phyloP scores from a whole-genome alignment of 148 eudicot species.

The Hydrangea macrophylla region DNA sequence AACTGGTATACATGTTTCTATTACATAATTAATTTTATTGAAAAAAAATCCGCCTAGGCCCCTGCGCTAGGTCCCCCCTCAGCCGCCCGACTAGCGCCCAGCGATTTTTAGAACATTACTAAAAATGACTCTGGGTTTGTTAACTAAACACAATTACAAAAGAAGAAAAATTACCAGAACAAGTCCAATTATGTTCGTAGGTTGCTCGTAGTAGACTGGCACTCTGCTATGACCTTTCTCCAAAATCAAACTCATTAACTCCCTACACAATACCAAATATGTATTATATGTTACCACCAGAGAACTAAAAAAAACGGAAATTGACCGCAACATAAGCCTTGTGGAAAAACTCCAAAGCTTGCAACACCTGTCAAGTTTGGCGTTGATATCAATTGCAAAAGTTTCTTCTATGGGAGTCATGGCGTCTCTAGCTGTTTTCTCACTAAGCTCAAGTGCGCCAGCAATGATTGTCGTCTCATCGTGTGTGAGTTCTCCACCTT shows the following conservation, averaged over 20 bases:
- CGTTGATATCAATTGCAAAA: slow-evolving; percentile 75
- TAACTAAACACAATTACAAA: not conserved
- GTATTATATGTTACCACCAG: slow-evolving; percentile 7
- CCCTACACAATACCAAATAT: slow-evolving; percentile 33
- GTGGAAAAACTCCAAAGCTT: slow-evolving; percentile 8
- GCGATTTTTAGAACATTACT: too few species aligned
- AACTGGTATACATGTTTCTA: too few species aligned
- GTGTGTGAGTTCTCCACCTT: slow-evolving; percentile 92
- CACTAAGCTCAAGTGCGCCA: slow-evolving; percentile 78
- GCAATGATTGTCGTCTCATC: slow-evolving; percentile 97
- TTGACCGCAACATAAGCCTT: not conserved
- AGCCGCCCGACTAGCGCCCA: too few species aligned
- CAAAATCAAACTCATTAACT: slow-evolving; percentile 62
- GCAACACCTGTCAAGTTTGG: slow-evolving; percentile 68
- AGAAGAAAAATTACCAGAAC: slow-evolving; percentile 53
- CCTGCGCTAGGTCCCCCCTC: too few species aligned
- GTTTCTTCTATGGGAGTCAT: slow-evolving; percentile 83
- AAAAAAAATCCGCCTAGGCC: too few species aligned
- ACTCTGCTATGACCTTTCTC: slow-evolving; percentile 91
- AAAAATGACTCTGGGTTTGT: not conserved
- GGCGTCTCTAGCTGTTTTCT: slow-evolving; percentile 80
- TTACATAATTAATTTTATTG: too few species aligned
- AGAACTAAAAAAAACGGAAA: too few species aligned
- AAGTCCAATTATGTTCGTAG: slow-evolving; percentile 75
- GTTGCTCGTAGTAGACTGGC: slow-evolving; percentile 84